Conservation (phyloP, 768 basidiomycete species). For the Scleroderma citrinum region DNA sequence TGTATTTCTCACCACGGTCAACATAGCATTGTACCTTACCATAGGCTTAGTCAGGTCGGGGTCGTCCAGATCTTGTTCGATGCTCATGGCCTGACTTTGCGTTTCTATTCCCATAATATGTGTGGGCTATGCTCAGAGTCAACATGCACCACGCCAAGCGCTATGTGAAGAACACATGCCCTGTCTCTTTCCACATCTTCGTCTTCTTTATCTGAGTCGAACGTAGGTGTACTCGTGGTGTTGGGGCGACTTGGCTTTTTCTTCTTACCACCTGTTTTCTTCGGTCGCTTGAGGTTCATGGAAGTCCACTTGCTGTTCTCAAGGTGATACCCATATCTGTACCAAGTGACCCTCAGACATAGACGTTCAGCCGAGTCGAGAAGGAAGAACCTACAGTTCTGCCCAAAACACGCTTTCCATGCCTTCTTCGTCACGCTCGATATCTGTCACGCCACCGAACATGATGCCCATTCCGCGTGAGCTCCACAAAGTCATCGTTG, state of each 20-base stretch:
- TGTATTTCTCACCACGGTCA: constrained; percentile 77
- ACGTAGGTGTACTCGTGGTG: constrained; percentile 2
- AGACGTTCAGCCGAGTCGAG: neutral
- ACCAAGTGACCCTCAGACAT: neutral
- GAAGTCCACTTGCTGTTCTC: constrained; percentile 75
- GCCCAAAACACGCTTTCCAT: constrained; percentile 85
- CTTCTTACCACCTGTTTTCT: constrained; percentile 35
- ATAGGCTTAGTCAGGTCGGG: constrained; percentile 59
- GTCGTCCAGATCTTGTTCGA: constrained; percentile 54
- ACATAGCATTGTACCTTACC: constrained; percentile 83
- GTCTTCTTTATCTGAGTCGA: constrained; percentile 9
- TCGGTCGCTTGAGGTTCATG: constrained; percentile 59
- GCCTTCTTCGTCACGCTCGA: constrained; percentile 78
- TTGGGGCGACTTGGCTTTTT: constrained; percentile 31
- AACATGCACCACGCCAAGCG: neutral
- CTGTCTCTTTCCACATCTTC: constrained; percentile 17
- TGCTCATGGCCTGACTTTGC: constrained; percentile 10
- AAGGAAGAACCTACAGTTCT: constrained; percentile 52
- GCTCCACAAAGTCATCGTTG: constrained; percentile 81
- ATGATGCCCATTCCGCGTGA: constrained; percentile 64
- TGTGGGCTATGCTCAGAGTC: neutral
- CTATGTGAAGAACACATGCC: neutral
- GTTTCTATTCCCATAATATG: neutral
- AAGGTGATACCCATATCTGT: constrained; percentile 74
- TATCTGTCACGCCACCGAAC: constrained; percentile 87